Percentiles rank a stretch among this genome's conserved stretches.
Conservation (phyloP, 805 yeast species). For the Schizosaccharomyces osmophilus region DNA sequence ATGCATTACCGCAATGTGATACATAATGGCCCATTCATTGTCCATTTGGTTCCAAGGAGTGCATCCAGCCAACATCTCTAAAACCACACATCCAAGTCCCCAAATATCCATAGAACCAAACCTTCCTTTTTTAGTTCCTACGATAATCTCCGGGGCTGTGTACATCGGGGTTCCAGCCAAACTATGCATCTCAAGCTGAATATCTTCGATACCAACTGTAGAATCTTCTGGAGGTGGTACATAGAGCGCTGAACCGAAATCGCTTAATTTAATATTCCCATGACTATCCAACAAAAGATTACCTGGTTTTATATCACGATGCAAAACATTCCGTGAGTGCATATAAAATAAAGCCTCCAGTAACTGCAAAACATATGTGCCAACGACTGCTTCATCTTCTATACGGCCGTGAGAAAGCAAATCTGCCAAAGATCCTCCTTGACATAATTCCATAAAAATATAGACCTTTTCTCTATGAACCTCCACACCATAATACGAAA, state of each 20-base stretch:
- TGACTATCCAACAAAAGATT: constrained; percentile 64
- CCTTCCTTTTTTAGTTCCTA: constrained; percentile 38
- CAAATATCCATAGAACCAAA: constrained; percentile 67
- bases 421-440: constrained; percentile 76
- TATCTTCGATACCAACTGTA: background rate
- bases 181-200: constrained; percentile 17
- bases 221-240: constrained; percentile 14
- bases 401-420: constrained; percentile 75
- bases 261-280: constrained; percentile 86
- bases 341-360: constrained; percentile 84
- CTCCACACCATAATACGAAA: constrained; percentile 89
- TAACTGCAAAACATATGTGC: constrained; percentile 73
- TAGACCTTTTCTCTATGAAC: constrained; percentile 89
- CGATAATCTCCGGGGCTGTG: constrained; percentile 92
- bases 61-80: constrained; percentile 91
- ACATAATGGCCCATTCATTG: constrained; percentile 97
- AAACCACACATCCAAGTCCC: constrained; percentile 88
- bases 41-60: constrained; percentile 92
- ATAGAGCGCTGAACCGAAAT: constrained; percentile 92
- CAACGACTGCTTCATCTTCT: constrained; percentile 82
- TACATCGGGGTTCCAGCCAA: constrained; percentile 96
- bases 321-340: constrained; percentile 83
- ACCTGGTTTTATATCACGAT: constrained; percentile 89
- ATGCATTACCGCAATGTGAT: constrained; percentile 89
- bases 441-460: constrained; percentile 92